phyloP scores from a whole-genome alignment of 1,139 yeast species.

The Kazachstania sp. region DNA sequence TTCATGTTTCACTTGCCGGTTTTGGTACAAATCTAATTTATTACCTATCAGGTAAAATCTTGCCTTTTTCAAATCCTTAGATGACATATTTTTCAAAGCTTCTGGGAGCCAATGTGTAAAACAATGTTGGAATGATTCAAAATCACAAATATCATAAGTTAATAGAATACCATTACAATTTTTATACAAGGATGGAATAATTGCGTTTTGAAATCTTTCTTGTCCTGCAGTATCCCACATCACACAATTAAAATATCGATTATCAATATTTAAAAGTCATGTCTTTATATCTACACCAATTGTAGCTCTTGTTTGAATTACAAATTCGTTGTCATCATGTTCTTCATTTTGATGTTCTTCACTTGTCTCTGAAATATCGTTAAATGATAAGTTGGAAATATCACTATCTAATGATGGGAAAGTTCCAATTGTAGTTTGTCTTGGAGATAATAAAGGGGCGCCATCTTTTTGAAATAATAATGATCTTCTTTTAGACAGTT shows the following conservation, averaged over 20 bases:
- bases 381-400: too few species aligned
- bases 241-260: conserved; percentile 45
- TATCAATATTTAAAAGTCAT: conserved; percentile 54
- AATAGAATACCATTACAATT: conserved; percentile 57
- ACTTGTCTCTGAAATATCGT: not conserved
- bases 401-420: not conserved
- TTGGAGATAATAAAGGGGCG: not conserved
- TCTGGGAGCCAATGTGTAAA: conserved; percentile 39
- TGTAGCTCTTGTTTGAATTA: conserved; percentile 35
- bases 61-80: conserved; percentile 22
- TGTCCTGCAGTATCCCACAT: conserved; percentile 60
- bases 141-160: conserved; percentile 53
- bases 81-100: conserved; percentile 30
- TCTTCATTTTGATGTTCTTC: not conserved
- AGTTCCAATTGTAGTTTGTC: not conserved
- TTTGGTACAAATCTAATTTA: conserved; percentile 33
- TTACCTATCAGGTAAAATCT: conserved; percentile 38
- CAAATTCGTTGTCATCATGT: conserved; percentile 16
- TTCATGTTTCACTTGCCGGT: conserved; percentile 28
- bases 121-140: conserved; percentile 44
- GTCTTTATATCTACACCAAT: conserved; percentile 60
- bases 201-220: conserved; percentile 47
- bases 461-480: conserved; percentile 1
- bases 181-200: conserved; percentile 52
- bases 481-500: conserved; percentile 16